Percentiles rank a stretch among this genome's conserved stretches.
Conservation (phyloP, 2,329 filamentous ascomycete genomes). For the Penicillium sp. region DNA sequence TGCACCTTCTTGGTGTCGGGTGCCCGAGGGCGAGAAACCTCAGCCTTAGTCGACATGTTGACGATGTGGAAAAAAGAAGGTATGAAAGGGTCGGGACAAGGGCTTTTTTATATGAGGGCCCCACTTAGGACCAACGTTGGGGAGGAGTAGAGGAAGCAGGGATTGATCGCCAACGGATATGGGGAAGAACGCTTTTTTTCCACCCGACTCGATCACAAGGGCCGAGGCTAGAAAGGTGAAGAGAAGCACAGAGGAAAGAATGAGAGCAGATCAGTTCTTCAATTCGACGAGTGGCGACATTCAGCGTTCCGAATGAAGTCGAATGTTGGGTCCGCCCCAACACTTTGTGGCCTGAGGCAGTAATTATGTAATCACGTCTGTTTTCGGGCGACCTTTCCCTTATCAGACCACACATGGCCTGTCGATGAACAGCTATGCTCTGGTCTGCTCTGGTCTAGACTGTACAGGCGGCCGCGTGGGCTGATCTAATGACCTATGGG, state of each 20-base stretch:
- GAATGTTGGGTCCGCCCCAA: constrained; percentile 35
- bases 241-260: neutral
- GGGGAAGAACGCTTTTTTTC: constrained; percentile 10
- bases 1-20: constrained; percentile 68
- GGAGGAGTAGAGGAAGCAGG: constrained; percentile 17
- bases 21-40: constrained; percentile 33
- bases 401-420: neutral
- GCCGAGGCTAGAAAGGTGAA: constrained; percentile 20
- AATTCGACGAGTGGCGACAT: constrained; percentile 15
- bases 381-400: neutral
- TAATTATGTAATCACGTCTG: neutral
- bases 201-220: constrained; percentile 24
- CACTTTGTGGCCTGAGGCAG: constrained; percentile 27
- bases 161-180: constrained; percentile 24
- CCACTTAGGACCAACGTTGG: constrained; percentile 28
- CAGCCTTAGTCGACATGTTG: constrained; percentile 39
- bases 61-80: constrained; percentile 10
- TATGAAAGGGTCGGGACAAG: constrained; percentile 4
- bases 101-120: constrained; percentile 23
- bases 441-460: neutral
- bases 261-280: constrained; percentile 8
- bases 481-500: neutral
- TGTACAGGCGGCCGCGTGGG: neutral
- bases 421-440: too few relatives aligned
- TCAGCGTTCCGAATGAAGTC: constrained; percentile 13